Evolutionary conservation across 805 yeast genomes (phyloP).

Genomic region (Jamesozyma spencerorum): DNA sequence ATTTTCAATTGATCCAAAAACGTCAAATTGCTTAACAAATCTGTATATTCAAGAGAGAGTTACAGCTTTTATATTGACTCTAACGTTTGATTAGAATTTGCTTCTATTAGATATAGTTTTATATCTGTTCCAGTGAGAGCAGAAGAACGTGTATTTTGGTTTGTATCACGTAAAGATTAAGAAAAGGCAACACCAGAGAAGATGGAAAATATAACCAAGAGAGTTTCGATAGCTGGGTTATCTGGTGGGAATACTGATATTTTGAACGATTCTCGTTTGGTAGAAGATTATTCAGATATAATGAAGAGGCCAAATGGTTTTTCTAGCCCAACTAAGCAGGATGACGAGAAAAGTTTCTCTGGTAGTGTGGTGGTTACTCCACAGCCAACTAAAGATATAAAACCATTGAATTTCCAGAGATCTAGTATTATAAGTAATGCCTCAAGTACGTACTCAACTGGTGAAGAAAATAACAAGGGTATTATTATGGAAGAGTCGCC

Average conservation of each 20-base stretch:
- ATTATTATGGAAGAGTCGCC: background rate
- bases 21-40: no score
- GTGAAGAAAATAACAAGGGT: background rate
- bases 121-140: no score
- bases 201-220: conserved; percentile 3
- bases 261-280: conserved; percentile 25
- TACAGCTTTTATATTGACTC: no score
- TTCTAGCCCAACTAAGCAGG: background rate
- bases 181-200: background rate
- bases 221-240: conserved; percentile 8
- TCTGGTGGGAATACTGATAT: conserved; percentile 5
- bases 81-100: no score
- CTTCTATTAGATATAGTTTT: no score
- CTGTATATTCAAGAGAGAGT: no score
- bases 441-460: conserved; percentile 8
- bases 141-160: no score
- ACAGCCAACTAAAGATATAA: conserved; percentile 3
- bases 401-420: background rate
- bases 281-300: conserved; percentile 25
- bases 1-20: no score
- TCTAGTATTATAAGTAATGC: conserved; percentile 10
- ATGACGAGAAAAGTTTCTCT: conserved; percentile 15
- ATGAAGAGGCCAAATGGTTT: conserved; percentile 10
- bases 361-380: conserved; percentile 27
- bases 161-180: no score